Percentiles rank a stretch among this genome's conserved stretches.
Conservation (phyloP, 306 rosid species). For the Ormosia semicastrata region DNA sequence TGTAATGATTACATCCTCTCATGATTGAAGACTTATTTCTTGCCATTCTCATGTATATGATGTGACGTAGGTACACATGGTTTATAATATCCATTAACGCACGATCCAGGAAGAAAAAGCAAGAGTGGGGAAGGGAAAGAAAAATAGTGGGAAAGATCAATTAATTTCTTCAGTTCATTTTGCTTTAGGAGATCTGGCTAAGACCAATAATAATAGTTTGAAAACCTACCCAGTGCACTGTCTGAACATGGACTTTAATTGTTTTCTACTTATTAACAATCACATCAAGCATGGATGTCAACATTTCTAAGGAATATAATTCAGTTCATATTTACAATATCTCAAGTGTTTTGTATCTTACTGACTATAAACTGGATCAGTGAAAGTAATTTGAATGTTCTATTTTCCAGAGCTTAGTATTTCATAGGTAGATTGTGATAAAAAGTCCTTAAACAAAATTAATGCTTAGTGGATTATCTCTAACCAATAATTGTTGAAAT, state of each 20-base stretch:
- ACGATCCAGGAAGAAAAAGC: background rate
- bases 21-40: background rate
- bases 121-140: background rate
- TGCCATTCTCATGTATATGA: background rate
- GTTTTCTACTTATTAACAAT: background rate
- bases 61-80: background rate
- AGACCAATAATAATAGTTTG: background rate
- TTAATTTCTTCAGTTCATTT: background rate
- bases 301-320: too few relatives aligned
- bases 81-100: background rate
- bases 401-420: too few relatives aligned
- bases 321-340: background rate
- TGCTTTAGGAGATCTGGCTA: background rate
- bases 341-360: too few relatives aligned
- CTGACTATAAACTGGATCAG: background rate
- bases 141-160: background rate
- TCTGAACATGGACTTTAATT: background rate
- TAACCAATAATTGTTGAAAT: background rate
- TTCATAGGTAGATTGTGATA: too few relatives aligned
- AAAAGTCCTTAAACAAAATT: background rate
- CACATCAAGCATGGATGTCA: too few relatives aligned
- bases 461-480: background rate
- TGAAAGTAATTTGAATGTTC: background rate
- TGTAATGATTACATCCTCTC: conserved; percentile 16
- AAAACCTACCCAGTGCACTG: background rate